phyloP scores from a whole-genome alignment of 2,329 filamentous ascomycete species.

The Fusarium virguliforme region DNA sequence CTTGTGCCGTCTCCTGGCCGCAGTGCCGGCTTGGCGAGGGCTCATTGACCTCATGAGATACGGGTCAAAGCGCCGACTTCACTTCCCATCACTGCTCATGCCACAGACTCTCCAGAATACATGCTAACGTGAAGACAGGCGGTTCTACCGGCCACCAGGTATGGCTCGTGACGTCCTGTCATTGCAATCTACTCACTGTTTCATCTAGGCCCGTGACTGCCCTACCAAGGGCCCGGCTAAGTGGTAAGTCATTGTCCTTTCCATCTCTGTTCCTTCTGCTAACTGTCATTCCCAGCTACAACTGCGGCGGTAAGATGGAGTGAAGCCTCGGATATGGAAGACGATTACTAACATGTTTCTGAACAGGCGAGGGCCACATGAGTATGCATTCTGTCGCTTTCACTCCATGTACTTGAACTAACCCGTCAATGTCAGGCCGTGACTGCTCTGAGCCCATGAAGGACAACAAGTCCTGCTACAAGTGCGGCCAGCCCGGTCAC shows the following conservation, averaged over 20 bases:
- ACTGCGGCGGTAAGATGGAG: conserved; percentile 79
- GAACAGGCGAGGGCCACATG: conserved; percentile 78
- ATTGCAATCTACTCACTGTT: conserved; percentile 30
- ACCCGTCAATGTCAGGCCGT: conserved; percentile 73
- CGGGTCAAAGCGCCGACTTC: neutral
- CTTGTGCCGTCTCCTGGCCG: conserved; percentile 19
- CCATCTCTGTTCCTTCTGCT: conserved; percentile 9
- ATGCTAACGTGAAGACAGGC: conserved; percentile 65
- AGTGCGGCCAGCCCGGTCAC: conserved; percentile 88
- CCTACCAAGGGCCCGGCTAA: conserved; percentile 87
- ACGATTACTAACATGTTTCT: conserved; percentile 48
- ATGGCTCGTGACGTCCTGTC: conserved; percentile 55
- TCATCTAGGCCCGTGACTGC: conserved; percentile 83
- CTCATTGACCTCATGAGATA: conserved; percentile 2
- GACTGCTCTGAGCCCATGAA: conserved; percentile 93
- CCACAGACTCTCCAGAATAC: conserved; percentile 8
- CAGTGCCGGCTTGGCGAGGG: conserved; percentile 19
- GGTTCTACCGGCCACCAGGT: conserved; percentile 83
- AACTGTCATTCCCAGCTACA: conserved; percentile 73
- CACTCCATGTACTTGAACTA: conserved; percentile 18
- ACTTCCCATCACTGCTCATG: conserved; percentile 10
- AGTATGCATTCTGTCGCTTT: conserved; percentile 69
- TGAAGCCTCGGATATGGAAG: conserved; percentile 2
- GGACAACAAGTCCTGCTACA: conserved; percentile 85
- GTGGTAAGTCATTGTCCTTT: conserved; percentile 69